phyloP scores from a whole-genome alignment of 2,329 filamentous ascomycete species.

The Aureobasidium sp. region DNA sequence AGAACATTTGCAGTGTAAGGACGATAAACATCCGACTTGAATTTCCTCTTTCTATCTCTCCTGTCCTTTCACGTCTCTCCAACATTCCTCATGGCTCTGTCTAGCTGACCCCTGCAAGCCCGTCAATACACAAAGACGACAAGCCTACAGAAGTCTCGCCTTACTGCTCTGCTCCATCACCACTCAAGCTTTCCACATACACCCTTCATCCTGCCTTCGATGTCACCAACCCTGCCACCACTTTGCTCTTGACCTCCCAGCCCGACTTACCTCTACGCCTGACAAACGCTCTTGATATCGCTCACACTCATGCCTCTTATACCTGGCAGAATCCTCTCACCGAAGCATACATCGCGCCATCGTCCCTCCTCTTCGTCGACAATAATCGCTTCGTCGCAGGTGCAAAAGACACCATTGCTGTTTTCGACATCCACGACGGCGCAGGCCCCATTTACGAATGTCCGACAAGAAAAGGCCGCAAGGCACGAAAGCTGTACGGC shows the following conservation, averaged over 20 bases:
- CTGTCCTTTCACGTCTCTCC: background rate
- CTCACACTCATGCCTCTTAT: slow-evolving; percentile 43
- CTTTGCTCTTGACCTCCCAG: slow-evolving; percentile 46
- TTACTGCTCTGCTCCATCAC: slow-evolving; percentile 4
- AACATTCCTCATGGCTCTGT: background rate
- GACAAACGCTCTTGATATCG: slow-evolving; percentile 46
- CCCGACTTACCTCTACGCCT: slow-evolving; percentile 51
- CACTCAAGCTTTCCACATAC: slow-evolving; percentile 41
- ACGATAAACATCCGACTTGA: background rate
- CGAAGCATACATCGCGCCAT: slow-evolving; percentile 50
- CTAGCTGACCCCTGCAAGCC: slow-evolving; percentile 44
- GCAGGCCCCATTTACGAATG: slow-evolving; percentile 41
- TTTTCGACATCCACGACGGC: slow-evolving; percentile 48
- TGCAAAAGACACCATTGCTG: slow-evolving; percentile 45
- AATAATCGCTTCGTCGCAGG: slow-evolving; percentile 52
- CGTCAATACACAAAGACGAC: slow-evolving; percentile 22
- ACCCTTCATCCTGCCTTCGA: slow-evolving; percentile 50
- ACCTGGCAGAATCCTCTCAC: slow-evolving; percentile 48
- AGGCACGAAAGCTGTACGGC: slow-evolving; percentile 33
- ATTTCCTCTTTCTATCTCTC: background rate
- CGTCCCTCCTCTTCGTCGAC: slow-evolving; percentile 48
- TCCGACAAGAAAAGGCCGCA: slow-evolving; percentile 40
- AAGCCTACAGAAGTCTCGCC: background rate
- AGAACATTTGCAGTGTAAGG: slow-evolving; percentile 45
- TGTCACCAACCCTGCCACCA: slow-evolving; percentile 44